Conservation (phyloP, 805 yeast species). For the Saccharomycopsis sp. region DNA sequence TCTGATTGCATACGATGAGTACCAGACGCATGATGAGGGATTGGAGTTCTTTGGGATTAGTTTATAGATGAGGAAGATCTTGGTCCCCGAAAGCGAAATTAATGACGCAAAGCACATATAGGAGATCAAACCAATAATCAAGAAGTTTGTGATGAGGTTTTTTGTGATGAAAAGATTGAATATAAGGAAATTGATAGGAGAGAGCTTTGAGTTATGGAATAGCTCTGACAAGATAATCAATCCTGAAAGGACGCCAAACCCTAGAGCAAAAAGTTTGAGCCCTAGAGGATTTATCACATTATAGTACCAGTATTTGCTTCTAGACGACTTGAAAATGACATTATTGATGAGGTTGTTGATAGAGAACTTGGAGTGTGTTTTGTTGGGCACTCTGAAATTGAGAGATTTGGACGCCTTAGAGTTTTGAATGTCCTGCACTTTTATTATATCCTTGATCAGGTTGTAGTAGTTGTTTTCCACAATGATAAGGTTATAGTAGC, state of each 20-base stretch:
- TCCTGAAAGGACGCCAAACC: conserved; percentile 40
- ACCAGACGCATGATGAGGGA: conserved; percentile 68
- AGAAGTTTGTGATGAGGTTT: conserved; percentile 34
- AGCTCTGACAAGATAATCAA: conserved; percentile 67
- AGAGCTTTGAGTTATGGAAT: conserved; percentile 59
- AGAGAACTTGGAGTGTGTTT: conserved; percentile 14
- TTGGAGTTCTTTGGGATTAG: conserved; percentile 66
- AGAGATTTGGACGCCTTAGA: conserved; percentile 32
- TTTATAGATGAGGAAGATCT: conserved; percentile 70
- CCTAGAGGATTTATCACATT: conserved; percentile 40
- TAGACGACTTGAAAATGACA: conserved; percentile 33
- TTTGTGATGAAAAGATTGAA: conserved; percentile 27
- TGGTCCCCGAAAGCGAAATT: conserved; percentile 57
- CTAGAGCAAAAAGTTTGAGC: conserved; percentile 37
- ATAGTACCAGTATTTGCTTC: conserved; percentile 34
- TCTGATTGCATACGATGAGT: conserved; percentile 74
- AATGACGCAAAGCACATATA: conserved; percentile 68
- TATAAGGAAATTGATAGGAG: conserved; percentile 50
- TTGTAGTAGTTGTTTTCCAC: conserved; percentile 50
- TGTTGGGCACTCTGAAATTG: conserved; percentile 27
- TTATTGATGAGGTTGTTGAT: conserved; percentile 25
- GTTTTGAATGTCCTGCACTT: conserved; percentile 51
- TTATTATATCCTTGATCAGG: conserved; percentile 41
- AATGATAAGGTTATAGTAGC: conserved; percentile 46
- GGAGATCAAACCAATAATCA: conserved; percentile 41